Conservation (phyloP, 768 basidiomycete species). For the Mycena amicta region DNA sequence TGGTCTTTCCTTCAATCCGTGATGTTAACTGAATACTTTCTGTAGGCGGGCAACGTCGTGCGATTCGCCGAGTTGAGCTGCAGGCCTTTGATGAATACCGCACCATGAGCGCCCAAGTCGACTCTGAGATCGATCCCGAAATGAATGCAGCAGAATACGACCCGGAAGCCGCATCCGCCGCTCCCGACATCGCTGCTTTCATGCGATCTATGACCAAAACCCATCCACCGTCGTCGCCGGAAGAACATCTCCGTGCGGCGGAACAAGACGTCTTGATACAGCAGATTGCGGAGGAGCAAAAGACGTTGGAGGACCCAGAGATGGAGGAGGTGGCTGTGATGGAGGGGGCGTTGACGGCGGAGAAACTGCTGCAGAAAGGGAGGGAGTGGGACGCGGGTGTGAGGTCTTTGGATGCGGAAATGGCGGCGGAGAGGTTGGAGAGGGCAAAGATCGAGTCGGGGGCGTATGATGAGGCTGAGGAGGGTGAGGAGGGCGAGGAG, state of each 20-base stretch:
- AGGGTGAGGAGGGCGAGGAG: background rate
- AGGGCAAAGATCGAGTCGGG: no score
- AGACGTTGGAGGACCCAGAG: background rate
- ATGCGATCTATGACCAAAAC: background rate
- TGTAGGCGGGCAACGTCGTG: slow-evolving; percentile 29
- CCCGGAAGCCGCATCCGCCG: background rate
- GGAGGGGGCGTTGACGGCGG: background rate
- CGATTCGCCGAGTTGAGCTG: slow-evolving; percentile 9
- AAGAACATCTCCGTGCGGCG: background rate
- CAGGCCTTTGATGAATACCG: background rate
- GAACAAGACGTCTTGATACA: background rate
- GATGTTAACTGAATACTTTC: no score
- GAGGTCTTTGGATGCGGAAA: slow-evolving; percentile 27
- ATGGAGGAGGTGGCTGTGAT: slow-evolving; percentile 1
- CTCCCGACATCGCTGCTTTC: background rate
- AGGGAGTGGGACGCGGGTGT: background rate
- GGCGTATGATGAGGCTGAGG: no score
- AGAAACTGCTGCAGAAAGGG: background rate
- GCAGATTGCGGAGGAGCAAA: background rate
- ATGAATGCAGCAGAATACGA: background rate
- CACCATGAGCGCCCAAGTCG: background rate
- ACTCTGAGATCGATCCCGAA: background rate
- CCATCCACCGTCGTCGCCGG: background rate
- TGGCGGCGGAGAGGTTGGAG: background rate
- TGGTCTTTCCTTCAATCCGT: no score